Conservation (phyloP, 192 early-diverging fungal species). For the Globomyces pollinis-pini region DNA sequence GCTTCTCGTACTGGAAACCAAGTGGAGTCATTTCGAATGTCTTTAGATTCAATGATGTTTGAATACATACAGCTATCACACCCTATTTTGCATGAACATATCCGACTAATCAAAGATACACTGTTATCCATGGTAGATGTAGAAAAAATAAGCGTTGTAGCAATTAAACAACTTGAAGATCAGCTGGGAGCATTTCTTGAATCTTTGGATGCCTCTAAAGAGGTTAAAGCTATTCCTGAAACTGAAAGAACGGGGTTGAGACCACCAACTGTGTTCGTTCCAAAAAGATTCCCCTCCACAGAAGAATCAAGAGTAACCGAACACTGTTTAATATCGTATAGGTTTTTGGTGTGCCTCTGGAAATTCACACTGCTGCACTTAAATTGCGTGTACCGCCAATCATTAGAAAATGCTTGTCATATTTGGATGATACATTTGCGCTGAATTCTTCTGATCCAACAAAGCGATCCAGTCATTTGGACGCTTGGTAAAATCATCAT, state of each 20-base stretch:
- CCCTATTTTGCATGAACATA: conserved; percentile 16
- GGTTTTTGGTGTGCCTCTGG: conserved; percentile 31
- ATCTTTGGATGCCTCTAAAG: conserved; percentile 24
- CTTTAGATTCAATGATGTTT: conserved; percentile 22
- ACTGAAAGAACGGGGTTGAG: conserved; percentile 29
- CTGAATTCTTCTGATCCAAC: too few relatives aligned
- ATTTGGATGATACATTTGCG: conserved; percentile 13
- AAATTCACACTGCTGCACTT: conserved; percentile 14
- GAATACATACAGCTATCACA: conserved; percentile 33
- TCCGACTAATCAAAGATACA: conserved; percentile 22
- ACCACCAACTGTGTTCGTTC: conserved; percentile 22
- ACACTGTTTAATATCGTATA: neutral
- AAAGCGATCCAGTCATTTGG: conserved; percentile 15
- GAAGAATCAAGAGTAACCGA: neutral
- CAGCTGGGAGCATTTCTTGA: conserved; percentile 27
- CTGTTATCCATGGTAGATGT: conserved; percentile 18
- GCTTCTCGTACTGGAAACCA: conserved; percentile 20
- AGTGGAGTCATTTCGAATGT: conserved; percentile 21
- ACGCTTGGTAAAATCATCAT: conserved; percentile 18
- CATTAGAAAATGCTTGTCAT: conserved; percentile 19
- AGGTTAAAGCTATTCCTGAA: conserved; percentile 34
- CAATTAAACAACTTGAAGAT: conserved; percentile 11
- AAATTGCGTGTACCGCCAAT: conserved; percentile 19
- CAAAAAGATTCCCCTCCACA: conserved; percentile 7
- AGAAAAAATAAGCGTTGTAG: conserved; percentile 18